Percentiles rank a stretch among this genome's conserved stretches.
These are phyloP conservation scores for Plasmopara halstedii DNA, from an alignment of 352 stramenopile species.

Conservation along the genomic window DNA sequence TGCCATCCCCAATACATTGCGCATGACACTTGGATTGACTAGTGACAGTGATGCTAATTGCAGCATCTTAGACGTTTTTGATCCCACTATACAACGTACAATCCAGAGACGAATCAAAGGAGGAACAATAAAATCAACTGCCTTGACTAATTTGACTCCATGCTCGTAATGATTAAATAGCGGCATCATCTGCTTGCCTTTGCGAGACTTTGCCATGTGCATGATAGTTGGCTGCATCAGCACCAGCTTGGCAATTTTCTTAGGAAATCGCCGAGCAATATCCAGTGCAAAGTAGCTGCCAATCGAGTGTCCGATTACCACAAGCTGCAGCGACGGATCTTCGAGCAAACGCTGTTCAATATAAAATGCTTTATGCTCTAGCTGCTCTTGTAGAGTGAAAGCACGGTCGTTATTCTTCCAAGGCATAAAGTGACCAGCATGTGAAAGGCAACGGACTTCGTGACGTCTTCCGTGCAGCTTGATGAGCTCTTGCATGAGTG, in stretches of 20 bases:
- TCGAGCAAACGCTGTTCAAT: conserved; percentile 28
- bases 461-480: conserved; percentile 21
- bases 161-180: conserved; percentile 36
- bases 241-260: conserved; percentile 49
- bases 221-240: conserved; percentile 67
- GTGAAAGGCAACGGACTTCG: conserved; percentile 54
- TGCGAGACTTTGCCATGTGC: conserved; percentile 42
- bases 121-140: conserved; percentile 39
- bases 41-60: conserved; percentile 45
- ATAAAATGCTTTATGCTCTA: conserved; percentile 50
- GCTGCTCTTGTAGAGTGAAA: conserved; percentile 51
- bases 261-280: conserved; percentile 41
- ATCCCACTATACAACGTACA: conserved; percentile 31
- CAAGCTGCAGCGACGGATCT: conserved; percentile 37
- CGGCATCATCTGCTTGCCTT: conserved; percentile 39
- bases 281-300: conserved; percentile 47
- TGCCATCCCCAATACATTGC: conserved; percentile 61
- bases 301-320: conserved; percentile 67
- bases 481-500: conserved; percentile 52
- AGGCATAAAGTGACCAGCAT: conserved; percentile 58
- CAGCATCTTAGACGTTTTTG: conserved; percentile 30
- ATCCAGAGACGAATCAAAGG: conserved; percentile 35
- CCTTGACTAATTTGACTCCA: conserved; percentile 25
- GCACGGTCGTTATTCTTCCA: conserved; percentile 46
- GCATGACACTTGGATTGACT: conserved; percentile 46